Evolutionary conservation across 2,329 filamentous ascomycete genomes (phyloP), one percentile per base, ranked within the genome.

Genomic region (Sphaerulina populicola): DNA sequence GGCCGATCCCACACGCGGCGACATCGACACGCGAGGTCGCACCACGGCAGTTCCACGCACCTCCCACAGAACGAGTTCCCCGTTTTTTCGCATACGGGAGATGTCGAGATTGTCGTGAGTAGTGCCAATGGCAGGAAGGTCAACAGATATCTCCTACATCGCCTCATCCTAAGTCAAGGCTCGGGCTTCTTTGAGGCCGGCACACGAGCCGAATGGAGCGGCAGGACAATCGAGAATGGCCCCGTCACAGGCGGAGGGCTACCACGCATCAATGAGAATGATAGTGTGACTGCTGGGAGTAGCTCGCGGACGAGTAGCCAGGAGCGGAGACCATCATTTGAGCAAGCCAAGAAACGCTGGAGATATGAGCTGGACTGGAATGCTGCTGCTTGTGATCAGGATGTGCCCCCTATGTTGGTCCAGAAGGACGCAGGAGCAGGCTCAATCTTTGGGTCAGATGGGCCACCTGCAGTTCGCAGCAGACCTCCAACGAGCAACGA

Each of bases 111-210:
- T 56, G 66, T 91, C 49, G 79, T 96, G 62, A 79, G 56, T 14
- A 67, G 58, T 35, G 77, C 64, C 77, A 70, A 80, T 11, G 78
- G 85, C 47, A 77, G 80, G 55, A 81, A 82, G 64, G 85, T 93
- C 69, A 86, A 88, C 66, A 79, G 86, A 55, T 97, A 96, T 67
- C 76, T 96, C 42, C 77, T 97, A 51, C 91, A 97, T 71, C 79
- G 83, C 53, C 78, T 96, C 63, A 95, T 91, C 37, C 74, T 97
- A 59, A 83, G 86, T 30, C 86, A 94, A 69, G 94, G 86, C 64
- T 95, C 89, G 5, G 89, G 88, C 12, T 96, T 95, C 74, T 97
- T 97, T 66, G 88, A 94, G 69, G 85, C 86, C 21, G 87, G 59
- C 3, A 66, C 60, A 37, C 52, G 62, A 43, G 59, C 60, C 9